These are phyloP conservation scores for Rhizoclosmatium sp. DNA, from an alignment of 192 early-diverging fungal species.

Conservation along the genomic window DNA sequence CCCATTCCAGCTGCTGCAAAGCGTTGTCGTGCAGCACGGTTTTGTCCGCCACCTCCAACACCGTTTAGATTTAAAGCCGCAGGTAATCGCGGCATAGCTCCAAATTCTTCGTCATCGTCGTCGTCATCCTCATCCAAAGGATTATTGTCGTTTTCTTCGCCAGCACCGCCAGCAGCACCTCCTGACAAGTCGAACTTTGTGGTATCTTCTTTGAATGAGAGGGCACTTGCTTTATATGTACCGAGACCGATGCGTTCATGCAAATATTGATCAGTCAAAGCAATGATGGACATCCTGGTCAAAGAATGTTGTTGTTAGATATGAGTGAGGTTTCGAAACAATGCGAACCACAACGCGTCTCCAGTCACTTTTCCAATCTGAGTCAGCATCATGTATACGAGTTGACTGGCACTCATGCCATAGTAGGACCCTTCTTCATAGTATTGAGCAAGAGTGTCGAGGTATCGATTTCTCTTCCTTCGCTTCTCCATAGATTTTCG, in stretches of 20 bases:
- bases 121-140: background rate
- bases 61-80: background rate
- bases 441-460: conserved; percentile 73
- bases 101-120: conserved; percentile 17
- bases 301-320: background rate
- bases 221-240: conserved; percentile 71
- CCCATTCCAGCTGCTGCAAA: conserved; percentile 32
- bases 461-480: conserved; percentile 49
- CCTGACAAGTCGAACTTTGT: conserved; percentile 57
- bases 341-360: conserved; percentile 78
- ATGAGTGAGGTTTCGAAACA: background rate
- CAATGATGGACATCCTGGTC: conserved; percentile 80
- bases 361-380: conserved; percentile 75
- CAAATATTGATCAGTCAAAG: conserved; percentile 80
- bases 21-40: conserved; percentile 1
- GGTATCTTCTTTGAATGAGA: conserved; percentile 75
- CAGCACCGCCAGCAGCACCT: conserved; percentile 27
- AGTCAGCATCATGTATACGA: conserved; percentile 75
- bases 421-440: conserved; percentile 82
- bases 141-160: conserved; percentile 20
- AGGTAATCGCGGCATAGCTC: background rate
- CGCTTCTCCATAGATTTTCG: conserved; percentile 46
- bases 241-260: conserved; percentile 73
- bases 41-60: background rate
- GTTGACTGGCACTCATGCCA: conserved; percentile 76